These are phyloP conservation scores for Solanum etuberosum DNA, from an alignment of 257 asterid genomes.

Conservation along the genomic window DNA sequence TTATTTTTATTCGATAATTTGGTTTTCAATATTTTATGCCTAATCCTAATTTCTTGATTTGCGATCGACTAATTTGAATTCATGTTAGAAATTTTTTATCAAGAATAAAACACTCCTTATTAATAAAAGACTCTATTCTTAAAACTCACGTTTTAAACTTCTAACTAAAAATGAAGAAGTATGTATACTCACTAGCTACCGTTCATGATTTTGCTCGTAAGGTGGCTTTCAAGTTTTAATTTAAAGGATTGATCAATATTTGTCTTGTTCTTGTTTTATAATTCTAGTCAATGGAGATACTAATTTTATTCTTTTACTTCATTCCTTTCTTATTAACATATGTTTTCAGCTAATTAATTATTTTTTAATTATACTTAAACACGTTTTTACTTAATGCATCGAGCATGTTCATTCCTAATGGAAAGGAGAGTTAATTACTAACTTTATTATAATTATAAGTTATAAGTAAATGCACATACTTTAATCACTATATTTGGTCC, in stretches of 20 bases:
- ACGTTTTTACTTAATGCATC: neutral
- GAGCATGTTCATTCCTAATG: neutral
- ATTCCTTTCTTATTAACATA: neutral
- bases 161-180: too few species aligned
- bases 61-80: neutral
- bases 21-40: too few species aligned
- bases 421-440: neutral
- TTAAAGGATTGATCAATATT: neutral
- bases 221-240: neutral
- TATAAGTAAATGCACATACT: neutral
- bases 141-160: too few species aligned
- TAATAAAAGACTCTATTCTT: too few species aligned
- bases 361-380: neutral
- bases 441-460: neutral
- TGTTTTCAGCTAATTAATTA: neutral
- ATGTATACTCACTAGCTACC: rapidly evolving
- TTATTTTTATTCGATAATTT: neutral
- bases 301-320: neutral
- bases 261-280: neutral
- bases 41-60: neutral
- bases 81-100: neutral
- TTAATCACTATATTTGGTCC: neutral
- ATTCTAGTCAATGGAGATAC: neutral
- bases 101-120: neutral
- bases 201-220: neutral